phyloP scores from a whole-genome alignment of 176 grass and related monocot species.

The Aegilops sharonensis region DNA sequence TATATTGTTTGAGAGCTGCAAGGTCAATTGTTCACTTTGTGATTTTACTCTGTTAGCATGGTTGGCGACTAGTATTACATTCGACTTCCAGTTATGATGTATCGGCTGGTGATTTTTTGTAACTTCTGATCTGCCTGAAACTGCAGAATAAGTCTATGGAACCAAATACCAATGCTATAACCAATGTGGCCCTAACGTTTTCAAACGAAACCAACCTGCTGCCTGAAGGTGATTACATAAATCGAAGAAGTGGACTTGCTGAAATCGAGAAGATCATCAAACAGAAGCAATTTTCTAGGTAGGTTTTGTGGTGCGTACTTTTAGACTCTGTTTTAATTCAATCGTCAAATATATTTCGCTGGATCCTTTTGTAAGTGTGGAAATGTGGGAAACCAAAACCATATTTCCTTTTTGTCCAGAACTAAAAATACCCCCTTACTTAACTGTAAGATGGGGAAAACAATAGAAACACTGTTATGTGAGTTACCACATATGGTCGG shows the following conservation, averaged over 20 bases:
- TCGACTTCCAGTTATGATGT: constrained; percentile 1
- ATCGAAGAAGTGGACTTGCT: constrained; percentile 32
- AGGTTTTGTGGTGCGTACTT: constrained; percentile 27
- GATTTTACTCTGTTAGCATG: constrained; percentile 7
- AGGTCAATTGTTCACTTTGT: not conserved
- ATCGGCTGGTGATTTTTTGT: constrained; percentile 18
- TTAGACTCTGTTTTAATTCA: constrained; percentile 5
- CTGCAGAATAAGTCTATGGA: constrained; percentile 31
- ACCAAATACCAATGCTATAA: constrained; percentile 21
- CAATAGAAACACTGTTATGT: not conserved
- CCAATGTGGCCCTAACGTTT: not conserved
- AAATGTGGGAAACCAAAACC: not conserved
- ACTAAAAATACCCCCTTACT: not conserved
- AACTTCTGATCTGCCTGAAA: not conserved
- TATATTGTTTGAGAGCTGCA: constrained; percentile 21
- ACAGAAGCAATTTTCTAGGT: constrained; percentile 56
- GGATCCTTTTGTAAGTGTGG: not conserved
- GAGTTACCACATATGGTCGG: no score
- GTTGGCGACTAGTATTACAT: not conserved
- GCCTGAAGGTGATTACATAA: constrained; percentile 11
- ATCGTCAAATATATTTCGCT: not conserved
- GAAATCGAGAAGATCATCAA: constrained; percentile 60
- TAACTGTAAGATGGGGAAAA: not conserved
- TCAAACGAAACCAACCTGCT: constrained; percentile 4
- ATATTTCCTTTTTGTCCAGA: constrained; percentile 3